Evolutionary conservation across 2,329 filamentous ascomycete genomes (phyloP).

Genomic region (Nothophaeocryptopus gaeumannii): DNA sequence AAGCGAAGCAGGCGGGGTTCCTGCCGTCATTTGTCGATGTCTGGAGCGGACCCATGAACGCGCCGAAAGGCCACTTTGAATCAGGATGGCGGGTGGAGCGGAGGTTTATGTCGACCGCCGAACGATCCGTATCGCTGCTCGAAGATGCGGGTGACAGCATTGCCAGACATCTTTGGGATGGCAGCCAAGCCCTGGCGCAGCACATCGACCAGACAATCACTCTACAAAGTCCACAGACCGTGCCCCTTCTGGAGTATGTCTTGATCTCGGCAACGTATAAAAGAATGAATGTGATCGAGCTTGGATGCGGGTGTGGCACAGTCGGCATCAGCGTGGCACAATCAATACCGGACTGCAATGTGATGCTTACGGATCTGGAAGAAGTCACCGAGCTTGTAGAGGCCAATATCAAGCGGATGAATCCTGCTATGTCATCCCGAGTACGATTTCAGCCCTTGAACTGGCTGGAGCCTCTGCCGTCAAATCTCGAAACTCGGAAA

Average conservation of each 20-base stretch:
- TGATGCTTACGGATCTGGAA: slow-evolving; percentile 63
- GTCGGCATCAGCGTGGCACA: slow-evolving; percentile 63
- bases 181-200: slow-evolving; percentile 56
- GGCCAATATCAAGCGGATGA: slow-evolving; percentile 52
- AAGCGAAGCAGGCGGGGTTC: slow-evolving; percentile 32
- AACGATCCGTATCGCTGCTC: slow-evolving; percentile 52
- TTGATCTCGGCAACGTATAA: slow-evolving; percentile 40
- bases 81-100: slow-evolving; percentile 56
- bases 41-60: slow-evolving; percentile 52
- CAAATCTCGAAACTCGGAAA: slow-evolving; percentile 35
- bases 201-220: slow-evolving; percentile 48
- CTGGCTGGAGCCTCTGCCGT: slow-evolving; percentile 58
- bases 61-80: slow-evolving; percentile 37
- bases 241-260: slow-evolving; percentile 38
- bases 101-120: slow-evolving; percentile 46
- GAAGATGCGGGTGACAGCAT: slow-evolving; percentile 73
- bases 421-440: slow-evolving; percentile 42
- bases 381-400: slow-evolving; percentile 61
- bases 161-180: slow-evolving; percentile 69
- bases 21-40: slow-evolving; percentile 52
- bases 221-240: slow-evolving; percentile 27
- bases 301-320: slow-evolving; percentile 67
- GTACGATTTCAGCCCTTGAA: slow-evolving; percentile 56
- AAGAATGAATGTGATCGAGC: slow-evolving; percentile 56
- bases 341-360: slow-evolving; percentile 49